These are phyloP conservation scores for Isabelozyma pseudorhagii DNA, from an alignment of 805 yeast genomes.

Conservation along the genomic window DNA sequence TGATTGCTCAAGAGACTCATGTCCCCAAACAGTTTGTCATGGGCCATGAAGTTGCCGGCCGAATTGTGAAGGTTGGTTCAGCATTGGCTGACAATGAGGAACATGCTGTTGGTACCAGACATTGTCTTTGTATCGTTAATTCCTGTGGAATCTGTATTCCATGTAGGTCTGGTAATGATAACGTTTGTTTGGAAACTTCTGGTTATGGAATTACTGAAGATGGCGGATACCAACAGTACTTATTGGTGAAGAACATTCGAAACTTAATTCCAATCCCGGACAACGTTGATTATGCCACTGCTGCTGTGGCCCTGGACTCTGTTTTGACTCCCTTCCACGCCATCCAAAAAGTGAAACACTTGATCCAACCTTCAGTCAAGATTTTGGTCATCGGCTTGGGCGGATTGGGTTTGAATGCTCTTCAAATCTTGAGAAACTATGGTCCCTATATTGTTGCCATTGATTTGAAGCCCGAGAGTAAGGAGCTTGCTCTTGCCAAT, in stretches of 20 bases:
- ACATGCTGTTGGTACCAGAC: constrained; percentile 29
- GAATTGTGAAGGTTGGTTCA: constrained; percentile 27
- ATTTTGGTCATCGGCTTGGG: constrained; percentile 41
- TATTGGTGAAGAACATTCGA: constrained; percentile 32
- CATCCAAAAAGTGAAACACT: constrained; percentile 28
- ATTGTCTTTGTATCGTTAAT: constrained; percentile 23
- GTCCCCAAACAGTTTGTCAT: constrained; percentile 32
- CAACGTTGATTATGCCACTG: constrained; percentile 32
- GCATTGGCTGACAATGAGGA: constrained; percentile 6
- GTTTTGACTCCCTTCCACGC: constrained; percentile 43
- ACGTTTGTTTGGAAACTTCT: constrained; percentile 18
- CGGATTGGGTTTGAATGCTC: constrained; percentile 41
- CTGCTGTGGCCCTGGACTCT: constrained; percentile 42
- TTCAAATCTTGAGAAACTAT: constrained; percentile 34
- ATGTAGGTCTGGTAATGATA: constrained; percentile 36
- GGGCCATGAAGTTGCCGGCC: constrained; percentile 47
- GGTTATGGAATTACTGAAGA: constrained; percentile 36
- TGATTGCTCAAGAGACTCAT: constrained; percentile 15
- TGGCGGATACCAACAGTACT: constrained; percentile 42
- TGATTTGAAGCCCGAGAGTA: constrained; percentile 28
- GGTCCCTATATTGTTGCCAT: constrained; percentile 31
- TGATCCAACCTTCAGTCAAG: constrained; percentile 27
- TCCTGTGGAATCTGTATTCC: constrained; percentile 33
- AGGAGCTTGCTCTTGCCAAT: constrained; percentile 20
- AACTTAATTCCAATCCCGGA: constrained; percentile 39